Percentiles rank a stretch among this genome's conserved stretches.
phyloP scores from a whole-genome alignment of 2,329 filamentous ascomycete species.

The Alternaria ventricosa region DNA sequence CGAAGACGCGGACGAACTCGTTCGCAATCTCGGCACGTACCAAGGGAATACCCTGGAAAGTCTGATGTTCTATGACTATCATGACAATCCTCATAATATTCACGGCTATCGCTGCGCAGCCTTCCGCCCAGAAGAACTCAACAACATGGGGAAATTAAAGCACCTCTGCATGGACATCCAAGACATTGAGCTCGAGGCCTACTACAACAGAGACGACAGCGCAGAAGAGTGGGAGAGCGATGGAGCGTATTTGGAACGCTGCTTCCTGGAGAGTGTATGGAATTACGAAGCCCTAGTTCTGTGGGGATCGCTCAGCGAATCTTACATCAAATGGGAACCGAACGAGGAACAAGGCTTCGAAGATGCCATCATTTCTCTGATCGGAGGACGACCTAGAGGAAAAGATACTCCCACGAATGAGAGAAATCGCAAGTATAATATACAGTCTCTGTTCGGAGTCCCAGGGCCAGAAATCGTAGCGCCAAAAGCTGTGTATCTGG shows the following conservation, averaged over 20 bases:
- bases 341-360: slow-evolving; percentile 8
- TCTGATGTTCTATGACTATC: slow-evolving; percentile 16
- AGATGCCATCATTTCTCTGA: not conserved
- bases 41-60: slow-evolving; percentile 6
- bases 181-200: not conserved
- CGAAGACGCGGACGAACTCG: not conserved
- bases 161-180: not conserved
- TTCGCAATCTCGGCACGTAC: not conserved
- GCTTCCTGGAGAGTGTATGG: not conserved
- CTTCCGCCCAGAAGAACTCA: slow-evolving; percentile 10
- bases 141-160: not conserved
- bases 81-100: not conserved
- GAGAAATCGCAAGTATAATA: not conserved
- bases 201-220: not conserved
- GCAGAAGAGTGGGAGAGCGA: not conserved
- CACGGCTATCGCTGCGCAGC: not conserved
- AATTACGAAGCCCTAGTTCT: not conserved
- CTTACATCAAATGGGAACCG: not conserved
- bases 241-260: not conserved
- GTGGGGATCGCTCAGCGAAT: slow-evolving; percentile 1
- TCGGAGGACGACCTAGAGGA: not conserved
- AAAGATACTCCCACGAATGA: not conserved
- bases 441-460: not conserved
- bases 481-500: not conserved
- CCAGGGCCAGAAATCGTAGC: not conserved